Evolutionary conservation across 345 rosid species (phyloP), one percentile per base, ranked within the genome.

Genomic region (Sapria himalayana): DNA sequence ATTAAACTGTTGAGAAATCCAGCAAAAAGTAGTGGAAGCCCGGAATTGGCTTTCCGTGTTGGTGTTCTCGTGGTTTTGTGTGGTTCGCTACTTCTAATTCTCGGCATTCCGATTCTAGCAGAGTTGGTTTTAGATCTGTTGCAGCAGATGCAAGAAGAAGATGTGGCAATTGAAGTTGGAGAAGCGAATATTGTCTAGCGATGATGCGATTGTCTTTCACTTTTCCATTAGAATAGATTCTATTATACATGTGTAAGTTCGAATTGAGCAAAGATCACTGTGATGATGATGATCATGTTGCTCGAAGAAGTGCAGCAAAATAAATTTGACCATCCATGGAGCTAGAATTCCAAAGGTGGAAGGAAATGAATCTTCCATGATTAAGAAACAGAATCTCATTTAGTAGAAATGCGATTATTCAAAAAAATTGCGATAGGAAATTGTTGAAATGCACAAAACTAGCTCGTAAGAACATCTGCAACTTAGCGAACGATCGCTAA

Each of bases 21-120:
- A 4, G 32, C 35, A 24, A 57, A 55, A 7, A 37, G 50, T 12
- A 15, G 29, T 0, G 41, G 34, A 9, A 35, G 48, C 3, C 33
- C 52, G 0, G 46, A 49, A 14, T 46, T 57, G 59, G 61, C 43
- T 0, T 59, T 62, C 58, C 51, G 15, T 14, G 5, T 52, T 3
- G 70, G 70, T 15, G 25, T 48, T 43, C 21, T 45, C 7, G 54
- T 58, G 2, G 37, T 57, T 49, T 35, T 60, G 12, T 34, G 50
- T 0, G 63, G 65, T 19, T 53, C 54, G 41, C 25, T 55, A 29
- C 29, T 44, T 35, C 20, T 52, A 5, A 45, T 58, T 10, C 42
- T 62, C 1, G 70, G 63, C 9, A 32, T 68, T 22, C 59, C 63
- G 3, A 50, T 60, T 2, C 31, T 60, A 0, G 63, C 61, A 7